Evolutionary conservation across 345 rosid species (phyloP), one percentile per base, ranked within the genome.

Genomic region (Stellera chamaejasme): DNA sequence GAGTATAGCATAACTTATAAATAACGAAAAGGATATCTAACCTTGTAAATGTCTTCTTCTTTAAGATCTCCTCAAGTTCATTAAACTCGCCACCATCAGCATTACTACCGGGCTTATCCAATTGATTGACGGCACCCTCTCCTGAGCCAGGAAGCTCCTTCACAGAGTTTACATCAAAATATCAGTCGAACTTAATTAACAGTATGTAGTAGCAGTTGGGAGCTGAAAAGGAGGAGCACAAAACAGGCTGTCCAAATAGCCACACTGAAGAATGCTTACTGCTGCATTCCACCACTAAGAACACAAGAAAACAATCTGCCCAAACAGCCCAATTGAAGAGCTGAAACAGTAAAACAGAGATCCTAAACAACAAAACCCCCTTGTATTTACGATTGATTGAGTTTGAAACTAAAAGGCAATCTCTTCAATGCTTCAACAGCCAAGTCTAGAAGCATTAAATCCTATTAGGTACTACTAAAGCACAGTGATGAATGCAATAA

Each of bases 11-110:
- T 19, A 12, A 44, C 4, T 50, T 10, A 49, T n/a, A 32, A 8
- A 5, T 32, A 5, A 32, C 1, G 23, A 12, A 25, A 2, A 36
- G 4, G 60, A 43, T 54, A 27, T 48, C 82, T 76, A 66, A 64
- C 99, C 92, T 87, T 46, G 94, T 78, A 68, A 87, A 93, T 13
- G 82, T 87, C 69, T 85, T 80, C 71, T 78, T 86, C 72, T 74
- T 83, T 52, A 93, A 66, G 49, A 79, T 70, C 48, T 68, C 59
- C 74, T 82, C 90, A 43, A 82, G 80, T 12, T 85, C 79, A 28
- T 68, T 48, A 19, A 75, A 59, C 64, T 75, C 82, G 45, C 66
- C 69, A 43, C 56, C 58, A 45, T 59, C 69, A 48, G 71, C 54
- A 51, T 43, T 52, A 56, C 52, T 57, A 67, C 50, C 52, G 26